Percentiles rank a stretch among this genome's conserved stretches.
These are phyloP conservation scores for Suillus ampliporus DNA, from an alignment of 768 basidiomycete species.

Conservation along the genomic window DNA sequence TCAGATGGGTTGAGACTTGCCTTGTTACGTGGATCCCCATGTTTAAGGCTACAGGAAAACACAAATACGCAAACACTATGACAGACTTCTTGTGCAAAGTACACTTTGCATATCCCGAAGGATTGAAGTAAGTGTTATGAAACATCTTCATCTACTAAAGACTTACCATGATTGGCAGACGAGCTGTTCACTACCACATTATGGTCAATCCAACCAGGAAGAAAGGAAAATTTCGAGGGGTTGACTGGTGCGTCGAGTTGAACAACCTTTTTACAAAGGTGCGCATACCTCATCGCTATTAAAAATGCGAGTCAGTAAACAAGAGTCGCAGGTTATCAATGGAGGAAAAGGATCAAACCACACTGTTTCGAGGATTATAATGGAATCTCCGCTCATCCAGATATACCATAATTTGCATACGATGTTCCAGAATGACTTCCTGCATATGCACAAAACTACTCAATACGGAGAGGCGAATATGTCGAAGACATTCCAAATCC, in stretches of 20 bases:
- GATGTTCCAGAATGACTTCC: constrained; percentile 21
- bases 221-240: constrained; percentile 31
- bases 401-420: constrained; percentile 31
- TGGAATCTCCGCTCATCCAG: constrained; percentile 42
- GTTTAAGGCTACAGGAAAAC: constrained; percentile 35
- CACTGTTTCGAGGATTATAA: constrained; percentile 37
- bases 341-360: constrained; percentile 42
- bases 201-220: constrained; percentile 45
- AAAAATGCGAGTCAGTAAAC: not conserved
- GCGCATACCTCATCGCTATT: not conserved
- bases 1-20: constrained; percentile 32
- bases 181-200: constrained; percentile 26
- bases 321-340: constrained; percentile 36
- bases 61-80: constrained; percentile 38
- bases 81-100: constrained; percentile 31
- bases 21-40: constrained; percentile 33
- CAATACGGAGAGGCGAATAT: constrained; percentile 36
- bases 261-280: constrained; percentile 53
- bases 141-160: not conserved
- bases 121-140: constrained; percentile 10
- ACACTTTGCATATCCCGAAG: constrained; percentile 30
- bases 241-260: constrained; percentile 49
- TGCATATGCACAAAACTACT: constrained; percentile 31
- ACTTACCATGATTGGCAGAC: constrained; percentile 7
- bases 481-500: constrained; percentile 25